phyloP scores from a whole-genome alignment of 169 alveolate genomes.

The Pseudocohnilembus persalinus region DNA sequence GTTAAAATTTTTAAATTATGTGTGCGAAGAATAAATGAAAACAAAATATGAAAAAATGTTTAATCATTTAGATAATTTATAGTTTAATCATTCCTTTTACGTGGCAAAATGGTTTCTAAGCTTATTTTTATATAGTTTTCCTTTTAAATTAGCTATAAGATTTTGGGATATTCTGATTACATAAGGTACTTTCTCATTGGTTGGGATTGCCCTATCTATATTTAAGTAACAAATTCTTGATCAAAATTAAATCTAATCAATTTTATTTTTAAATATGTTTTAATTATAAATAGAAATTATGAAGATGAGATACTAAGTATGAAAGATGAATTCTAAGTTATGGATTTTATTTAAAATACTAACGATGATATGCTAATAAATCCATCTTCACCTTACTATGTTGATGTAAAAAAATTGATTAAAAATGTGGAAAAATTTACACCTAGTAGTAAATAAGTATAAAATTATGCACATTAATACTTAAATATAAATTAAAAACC shows the following conservation, averaged over 20 bases:
- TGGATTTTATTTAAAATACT: neutral
- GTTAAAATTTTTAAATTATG: neutral
- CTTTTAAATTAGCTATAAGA: neutral
- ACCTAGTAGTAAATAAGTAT: neutral
- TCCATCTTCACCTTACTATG: neutral
- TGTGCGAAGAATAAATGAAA: neutral
- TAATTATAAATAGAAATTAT: too few relatives aligned
- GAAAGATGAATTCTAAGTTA: neutral
- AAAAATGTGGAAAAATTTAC: neutral
- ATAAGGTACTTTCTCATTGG: neutral
- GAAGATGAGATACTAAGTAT: too few relatives aligned
- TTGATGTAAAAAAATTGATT: too few relatives aligned
- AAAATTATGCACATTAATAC: neutral
- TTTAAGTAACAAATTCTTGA: neutral
- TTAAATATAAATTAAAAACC: neutral
- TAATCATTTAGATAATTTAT: neutral
- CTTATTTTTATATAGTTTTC: neutral
- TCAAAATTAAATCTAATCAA: neutral
- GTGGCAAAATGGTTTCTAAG: neutral
- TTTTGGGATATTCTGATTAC: neutral
- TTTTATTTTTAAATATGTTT: too few relatives aligned
- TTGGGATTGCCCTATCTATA: neutral
- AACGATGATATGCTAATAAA: neutral
- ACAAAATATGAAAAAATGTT: too few relatives aligned
- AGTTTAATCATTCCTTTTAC: neutral